phyloP scores from a whole-genome alignment of 2,329 filamentous ascomycete species.

The Aaosphaeria arxii region DNA sequence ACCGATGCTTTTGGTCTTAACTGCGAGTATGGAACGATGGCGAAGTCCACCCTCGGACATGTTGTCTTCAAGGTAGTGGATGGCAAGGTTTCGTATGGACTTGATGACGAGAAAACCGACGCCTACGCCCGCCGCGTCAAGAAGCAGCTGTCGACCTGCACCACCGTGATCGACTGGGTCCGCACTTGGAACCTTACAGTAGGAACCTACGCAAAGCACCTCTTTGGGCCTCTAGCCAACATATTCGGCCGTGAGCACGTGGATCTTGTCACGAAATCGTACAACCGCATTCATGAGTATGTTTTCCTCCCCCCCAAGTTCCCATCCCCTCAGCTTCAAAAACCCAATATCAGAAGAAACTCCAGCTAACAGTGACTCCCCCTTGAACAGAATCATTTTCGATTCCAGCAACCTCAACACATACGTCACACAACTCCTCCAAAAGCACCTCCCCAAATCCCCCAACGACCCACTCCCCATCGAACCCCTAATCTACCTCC shows the following conservation, averaged over 20 bases:
- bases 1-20: conserved; percentile 13
- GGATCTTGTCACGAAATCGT: conserved; percentile 16
- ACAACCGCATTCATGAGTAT: conserved; percentile 19
- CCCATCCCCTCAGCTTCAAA: too few species aligned
- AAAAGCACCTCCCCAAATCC: conserved; percentile 3
- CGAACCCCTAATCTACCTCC: conserved; percentile 26
- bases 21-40: not conserved
- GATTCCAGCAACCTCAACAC: conserved; percentile 13
- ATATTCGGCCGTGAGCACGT: conserved; percentile 23
- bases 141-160: conserved; percentile 15
- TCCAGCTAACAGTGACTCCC: too few species aligned
- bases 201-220: conserved; percentile 20
- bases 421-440: conserved; percentile 16
- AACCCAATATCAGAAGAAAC: too few species aligned
- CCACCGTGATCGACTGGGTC: conserved; percentile 23
- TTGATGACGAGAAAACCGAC: conserved; percentile 14
- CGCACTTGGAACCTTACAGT: conserved; percentile 23
- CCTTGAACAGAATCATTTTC: conserved; percentile 11
- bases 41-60: conserved; percentile 10
- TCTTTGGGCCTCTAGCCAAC: conserved; percentile 25
- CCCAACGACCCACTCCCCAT: conserved; percentile 6
- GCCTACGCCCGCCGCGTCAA: conserved; percentile 15
- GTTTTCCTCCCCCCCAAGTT: not conserved
- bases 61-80: conserved; percentile 5
- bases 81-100: not conserved